These are phyloP conservation scores for Podospora australis DNA, from an alignment of 495 filamentous ascomycete genomes.

Conservation along the genomic window DNA sequence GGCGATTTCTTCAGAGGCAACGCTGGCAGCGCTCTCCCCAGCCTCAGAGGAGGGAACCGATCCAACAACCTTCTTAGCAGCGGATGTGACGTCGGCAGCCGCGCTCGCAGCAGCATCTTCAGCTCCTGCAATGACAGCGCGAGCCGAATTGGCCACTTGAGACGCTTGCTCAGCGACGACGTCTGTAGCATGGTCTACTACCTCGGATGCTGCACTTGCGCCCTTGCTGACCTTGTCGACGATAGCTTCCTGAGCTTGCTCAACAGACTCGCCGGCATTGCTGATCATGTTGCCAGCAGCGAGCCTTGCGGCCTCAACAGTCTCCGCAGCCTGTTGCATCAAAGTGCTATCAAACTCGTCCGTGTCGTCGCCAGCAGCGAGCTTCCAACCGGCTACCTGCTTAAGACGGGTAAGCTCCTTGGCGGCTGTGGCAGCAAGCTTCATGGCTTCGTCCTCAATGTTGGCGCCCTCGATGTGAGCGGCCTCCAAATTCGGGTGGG, in stretches of 20 bases:
- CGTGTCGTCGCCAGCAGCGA: slow-evolving; percentile 64
- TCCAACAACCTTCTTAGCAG: slow-evolving; percentile 5
- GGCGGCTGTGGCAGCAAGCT: slow-evolving; percentile 69
- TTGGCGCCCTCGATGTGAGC: slow-evolving; percentile 61
- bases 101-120: background rate
- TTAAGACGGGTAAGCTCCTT: slow-evolving; percentile 78
- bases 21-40: background rate
- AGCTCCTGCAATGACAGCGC: slow-evolving; percentile 4
- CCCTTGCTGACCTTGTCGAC: slow-evolving; percentile 19
- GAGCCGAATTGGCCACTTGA: slow-evolving; percentile 7
- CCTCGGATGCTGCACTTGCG: slow-evolving; percentile 9
- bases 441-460: slow-evolving; percentile 72
- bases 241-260: slow-evolving; percentile 13
- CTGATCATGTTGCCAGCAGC: slow-evolving; percentile 15
- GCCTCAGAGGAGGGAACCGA: background rate
- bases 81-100: no score
- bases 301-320: slow-evolving; percentile 22
- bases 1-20: slow-evolving; percentile 9
- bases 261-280: slow-evolving; percentile 5
- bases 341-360: slow-evolving; percentile 61
- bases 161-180: slow-evolving; percentile 3
- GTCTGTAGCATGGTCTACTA: slow-evolving; percentile 2
- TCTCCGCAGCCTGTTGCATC: slow-evolving; percentile 38
- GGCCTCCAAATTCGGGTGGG: slow-evolving; percentile 65
- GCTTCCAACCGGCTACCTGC: slow-evolving; percentile 80